Evolutionary conservation across 768 basidiomycete species (phyloP), one percentile per base, ranked within the genome.

Genomic region (Trametes cubensis): DNA sequence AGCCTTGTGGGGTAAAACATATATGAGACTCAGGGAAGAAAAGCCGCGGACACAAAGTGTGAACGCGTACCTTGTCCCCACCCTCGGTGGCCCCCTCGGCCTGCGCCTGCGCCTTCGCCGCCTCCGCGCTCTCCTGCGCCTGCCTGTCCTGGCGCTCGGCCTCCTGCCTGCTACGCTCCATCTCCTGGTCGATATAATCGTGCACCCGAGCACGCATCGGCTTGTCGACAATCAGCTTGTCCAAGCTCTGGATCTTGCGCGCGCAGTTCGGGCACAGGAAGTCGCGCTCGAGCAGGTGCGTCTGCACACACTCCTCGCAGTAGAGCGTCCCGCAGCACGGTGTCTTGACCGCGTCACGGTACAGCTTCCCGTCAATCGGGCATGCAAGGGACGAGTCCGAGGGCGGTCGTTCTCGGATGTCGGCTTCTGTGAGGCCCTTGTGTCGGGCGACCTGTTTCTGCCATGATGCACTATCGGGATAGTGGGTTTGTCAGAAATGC

Each of bases 291-390:
- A 96, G 84, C 53, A 99, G 81, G 75, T 95, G 84, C 45, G 92
- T 94, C 74, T 95, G 92, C 65, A 99, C 92, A 77, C 96, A 98
- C 74, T 98, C 96, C 76, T 98, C 95, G 81, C 96, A 98, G 76
- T 92, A 99, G 14, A 83, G 71, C 44, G 88, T 92, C 67, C 84
- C 85, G 79, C 96, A 98, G 76, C 96, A 98, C 2, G 97, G 96
- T 3, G 94, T 95, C 76, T 92, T 90, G 72, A 96, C 92, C 48
- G 95, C 94, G 71, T 98, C 94, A 68, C 90, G 89, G 75, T 97
- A 87, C 34, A 98, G 85, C 79, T 89, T 92, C 76, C 89, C 88
- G 83, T 96, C 95, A 73, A 98, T 89, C 7, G 93, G 86, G 75
- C 96, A 98, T 13, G 86, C 83, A 50, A 99, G 81, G 6, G 89